Base-by-base conservation (phyloP, 768 basidiomycete species). In the Tubosaeta brunneosetosa region DNA sequence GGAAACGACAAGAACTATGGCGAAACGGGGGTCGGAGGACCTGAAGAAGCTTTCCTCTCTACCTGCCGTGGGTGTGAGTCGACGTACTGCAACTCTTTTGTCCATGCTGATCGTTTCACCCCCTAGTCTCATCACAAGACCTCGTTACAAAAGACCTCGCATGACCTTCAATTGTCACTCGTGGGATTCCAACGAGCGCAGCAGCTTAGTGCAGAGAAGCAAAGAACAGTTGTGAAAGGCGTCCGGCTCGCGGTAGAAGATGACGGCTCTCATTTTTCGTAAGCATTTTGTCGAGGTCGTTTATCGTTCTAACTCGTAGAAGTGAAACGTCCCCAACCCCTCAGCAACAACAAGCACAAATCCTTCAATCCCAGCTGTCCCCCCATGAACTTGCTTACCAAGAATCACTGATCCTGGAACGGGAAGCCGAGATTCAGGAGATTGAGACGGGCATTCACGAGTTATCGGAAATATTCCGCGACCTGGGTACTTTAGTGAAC, bases 381-480 rank as follows among this genome's bases (percentile, higher is more conserved):
- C 89, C 91, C 0, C 88, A 90, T 54, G 95, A 97, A 70, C 80
- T 98, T 22, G 91, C 91, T 13, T 94, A 94, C 66, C 97, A 98
- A 68, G 95, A 99, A 66, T 90, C 91, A 10, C 74, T 98, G 34
- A 70, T 69, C 34, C 66, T 52, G 36, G 97, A 99, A 66, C 87
- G 97, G 16, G 95, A 99, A 67, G 78, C 77, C 0, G 97, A 98
- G 63, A 98, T 98, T 50, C 83, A 89, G 47, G 94, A 97, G 66
- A 99, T 99, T 47, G 97, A 99, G 70, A 85, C 83, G 7, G 95
- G 97, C 7, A 97, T 99, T 50, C 92, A 95, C 63, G 95, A 99
- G 69, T 72, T 99, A 43, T 82, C 90, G 26, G 92, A 97, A 70
- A 97, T 99, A 64, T 98, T 99, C 78, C 83, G 90, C 46, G 94